phyloP scores from a whole-genome alignment of 768 basidiomycete species.

The Mycena vulgaris region DNA sequence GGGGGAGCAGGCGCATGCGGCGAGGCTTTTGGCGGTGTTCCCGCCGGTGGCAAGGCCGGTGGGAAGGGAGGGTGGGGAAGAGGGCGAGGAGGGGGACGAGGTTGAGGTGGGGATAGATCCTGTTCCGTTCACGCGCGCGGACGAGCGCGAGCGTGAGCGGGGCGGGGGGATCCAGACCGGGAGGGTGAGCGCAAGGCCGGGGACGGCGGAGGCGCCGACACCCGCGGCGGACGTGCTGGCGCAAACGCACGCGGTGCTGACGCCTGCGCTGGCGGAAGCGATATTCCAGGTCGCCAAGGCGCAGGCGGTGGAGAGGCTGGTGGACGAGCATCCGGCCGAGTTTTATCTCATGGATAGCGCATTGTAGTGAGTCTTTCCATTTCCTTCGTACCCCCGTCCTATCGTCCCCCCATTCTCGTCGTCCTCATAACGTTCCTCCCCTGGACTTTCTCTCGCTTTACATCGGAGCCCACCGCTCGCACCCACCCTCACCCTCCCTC shows the following conservation, averaged over 20 bases:
- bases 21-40: neutral
- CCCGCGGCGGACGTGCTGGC: slow-evolving; percentile 44
- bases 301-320: slow-evolving; percentile 51
- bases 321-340: slow-evolving; percentile 59
- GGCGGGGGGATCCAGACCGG: slow-evolving; percentile 5
- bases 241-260: slow-evolving; percentile 57
- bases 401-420: too few relatives aligned
- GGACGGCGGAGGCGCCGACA: neutral
- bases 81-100: neutral
- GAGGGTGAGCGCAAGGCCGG: neutral
- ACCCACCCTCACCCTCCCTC: too few relatives aligned
- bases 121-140: slow-evolving; percentile 18
- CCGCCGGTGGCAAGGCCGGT: neutral
- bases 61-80: neutral
- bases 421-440: too few relatives aligned
- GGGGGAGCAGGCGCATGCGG: neutral
- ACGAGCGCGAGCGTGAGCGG: neutral
- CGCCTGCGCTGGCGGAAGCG: slow-evolving; percentile 64
- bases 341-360: slow-evolving; percentile 84
- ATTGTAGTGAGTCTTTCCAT: slow-evolving; percentile 42
- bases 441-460: too few relatives aligned
- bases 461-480: too few relatives aligned
- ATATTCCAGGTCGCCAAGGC: slow-evolving; percentile 68
- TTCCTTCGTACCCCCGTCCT: too few relatives aligned
- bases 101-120: slow-evolving; percentile 22